These are phyloP conservation scores for Saxophila tyrrhenica DNA, from an alignment of 495 filamentous ascomycete species.

Conservation along the genomic window DNA sequence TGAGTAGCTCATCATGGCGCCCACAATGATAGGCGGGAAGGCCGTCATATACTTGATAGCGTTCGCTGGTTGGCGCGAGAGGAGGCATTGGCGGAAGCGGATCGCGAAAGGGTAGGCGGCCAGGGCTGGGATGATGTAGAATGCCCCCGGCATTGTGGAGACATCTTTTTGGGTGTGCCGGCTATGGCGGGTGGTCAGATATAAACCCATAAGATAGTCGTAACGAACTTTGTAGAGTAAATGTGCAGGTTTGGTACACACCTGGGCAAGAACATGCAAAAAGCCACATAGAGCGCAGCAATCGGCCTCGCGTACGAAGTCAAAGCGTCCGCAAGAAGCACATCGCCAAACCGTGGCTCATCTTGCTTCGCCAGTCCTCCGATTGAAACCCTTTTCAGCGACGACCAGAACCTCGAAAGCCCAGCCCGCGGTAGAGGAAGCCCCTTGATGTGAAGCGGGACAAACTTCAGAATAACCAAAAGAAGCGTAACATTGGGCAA, in stretches of 20 bases:
- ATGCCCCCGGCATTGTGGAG: conserved; percentile 54
- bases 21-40: conserved; percentile 79
- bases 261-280: conserved; percentile 60
- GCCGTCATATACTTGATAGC: conserved; percentile 84
- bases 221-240: no score
- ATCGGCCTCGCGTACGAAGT: conserved; percentile 90
- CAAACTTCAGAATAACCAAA: conserved; percentile 58
- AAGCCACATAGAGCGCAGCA: conserved; percentile 73
- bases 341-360: conserved; percentile 85
- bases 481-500: conserved; percentile 72
- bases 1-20: conserved; percentile 43
- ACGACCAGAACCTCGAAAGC: conserved; percentile 60
- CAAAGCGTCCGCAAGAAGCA: conserved; percentile 85
- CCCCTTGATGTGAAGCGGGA: conserved; percentile 33
- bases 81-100: conserved; percentile 83
- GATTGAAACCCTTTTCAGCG: conserved; percentile 58
- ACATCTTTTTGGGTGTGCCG: no score
- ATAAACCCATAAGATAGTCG: no score
- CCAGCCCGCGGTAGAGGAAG: conserved; percentile 51
- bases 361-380: conserved; percentile 70
- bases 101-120: conserved; percentile 72
- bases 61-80: conserved; percentile 77
- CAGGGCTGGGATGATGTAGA: conserved; percentile 63
- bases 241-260: no score
- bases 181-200: no score